phyloP scores from a whole-genome alignment of 371 early-diverging fungal species.

The Batrachochytrium dendrobatidis region DNA sequence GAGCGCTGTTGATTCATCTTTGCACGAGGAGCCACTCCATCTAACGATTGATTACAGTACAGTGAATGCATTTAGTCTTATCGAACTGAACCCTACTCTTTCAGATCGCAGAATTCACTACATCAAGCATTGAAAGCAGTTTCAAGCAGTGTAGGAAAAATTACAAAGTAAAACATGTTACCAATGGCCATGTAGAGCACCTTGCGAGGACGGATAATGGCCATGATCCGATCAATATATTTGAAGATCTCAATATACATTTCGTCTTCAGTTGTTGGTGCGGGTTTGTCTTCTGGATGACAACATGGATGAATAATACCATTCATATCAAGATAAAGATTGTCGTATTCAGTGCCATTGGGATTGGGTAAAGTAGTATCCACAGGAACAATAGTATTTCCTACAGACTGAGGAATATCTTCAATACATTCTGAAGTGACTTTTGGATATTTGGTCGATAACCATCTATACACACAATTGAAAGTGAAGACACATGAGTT shows the following conservation, averaged over 20 bases:
- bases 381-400: constrained; percentile 70
- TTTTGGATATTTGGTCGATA: constrained; percentile 91
- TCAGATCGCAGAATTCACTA: no score
- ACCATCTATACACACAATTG: constrained; percentile 66
- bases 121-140: no score
- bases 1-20: constrained; percentile 99
- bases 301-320: constrained; percentile 99
- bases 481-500: background rate
- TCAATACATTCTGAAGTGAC: constrained; percentile 73
- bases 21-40: constrained; percentile 99
- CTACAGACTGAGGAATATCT: constrained; percentile 57
- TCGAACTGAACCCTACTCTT: no score
- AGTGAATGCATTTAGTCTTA: background rate
- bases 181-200: constrained; percentile 93
- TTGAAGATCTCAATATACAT: constrained; percentile 92
- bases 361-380: constrained; percentile 90
- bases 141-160: no score
- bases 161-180: no score
- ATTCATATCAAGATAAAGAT: constrained; percentile 99
- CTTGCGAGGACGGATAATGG: constrained; percentile 86
- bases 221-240: constrained; percentile 91
- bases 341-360: constrained; percentile 89
- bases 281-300: constrained; percentile 89
- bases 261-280: constrained; percentile 87
- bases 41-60: constrained; percentile 45